A percentile compares a stretch with the other conserved stretches of the same genome.
Evolutionary conservation across 2,329 filamentous ascomycete species (phyloP).

Genomic region (Penicillium sp.): DNA sequence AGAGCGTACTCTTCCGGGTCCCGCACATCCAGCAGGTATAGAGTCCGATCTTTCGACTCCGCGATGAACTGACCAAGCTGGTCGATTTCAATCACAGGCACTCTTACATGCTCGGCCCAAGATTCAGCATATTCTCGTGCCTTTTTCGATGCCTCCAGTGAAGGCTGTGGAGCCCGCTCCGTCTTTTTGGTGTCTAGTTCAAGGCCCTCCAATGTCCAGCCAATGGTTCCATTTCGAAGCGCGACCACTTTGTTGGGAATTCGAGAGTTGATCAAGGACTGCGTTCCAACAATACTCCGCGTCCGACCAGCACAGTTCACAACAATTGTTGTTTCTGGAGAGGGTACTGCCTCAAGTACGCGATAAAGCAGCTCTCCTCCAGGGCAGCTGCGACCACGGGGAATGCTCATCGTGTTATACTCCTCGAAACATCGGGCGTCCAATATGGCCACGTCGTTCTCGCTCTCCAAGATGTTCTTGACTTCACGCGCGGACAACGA

Average conservation of each 20-base stretch:
- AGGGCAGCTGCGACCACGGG: conserved; percentile 39
- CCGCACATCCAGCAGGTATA: conserved; percentile 40
- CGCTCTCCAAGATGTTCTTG: conserved; percentile 33
- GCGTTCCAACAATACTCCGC: conserved; percentile 40
- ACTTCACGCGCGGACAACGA: conserved; percentile 36
- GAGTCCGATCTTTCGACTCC: conserved; percentile 26
- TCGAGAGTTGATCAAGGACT: conserved; percentile 37
- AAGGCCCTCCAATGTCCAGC: conserved; percentile 39
- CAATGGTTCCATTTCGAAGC: conserved; percentile 41
- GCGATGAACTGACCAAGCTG: conserved; percentile 20
- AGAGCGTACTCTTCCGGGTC: conserved; percentile 37
- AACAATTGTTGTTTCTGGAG: conserved; percentile 36
- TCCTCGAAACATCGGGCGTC: conserved; percentile 40
- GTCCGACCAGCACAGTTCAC: conserved; percentile 43
- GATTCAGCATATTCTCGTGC: conserved; percentile 18
- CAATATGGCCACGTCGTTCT: conserved; percentile 34
- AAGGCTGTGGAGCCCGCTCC: conserved; percentile 24
- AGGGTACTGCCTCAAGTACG: conserved; percentile 37
- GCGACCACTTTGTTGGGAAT: conserved; percentile 38
- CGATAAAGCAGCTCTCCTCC: conserved; percentile 41
- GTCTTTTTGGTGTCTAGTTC: conserved; percentile 33
- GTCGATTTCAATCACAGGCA: conserved; percentile 9
- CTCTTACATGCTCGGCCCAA: conserved; percentile 23
- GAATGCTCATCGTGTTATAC: conserved; percentile 43
- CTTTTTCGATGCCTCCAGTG: conserved; percentile 15